A percentile compares a stretch with the other conserved stretches of the same genome.
Evolutionary conservation across 805 yeast species (phyloP).

Genomic region (Ogataea siamensis): DNA sequence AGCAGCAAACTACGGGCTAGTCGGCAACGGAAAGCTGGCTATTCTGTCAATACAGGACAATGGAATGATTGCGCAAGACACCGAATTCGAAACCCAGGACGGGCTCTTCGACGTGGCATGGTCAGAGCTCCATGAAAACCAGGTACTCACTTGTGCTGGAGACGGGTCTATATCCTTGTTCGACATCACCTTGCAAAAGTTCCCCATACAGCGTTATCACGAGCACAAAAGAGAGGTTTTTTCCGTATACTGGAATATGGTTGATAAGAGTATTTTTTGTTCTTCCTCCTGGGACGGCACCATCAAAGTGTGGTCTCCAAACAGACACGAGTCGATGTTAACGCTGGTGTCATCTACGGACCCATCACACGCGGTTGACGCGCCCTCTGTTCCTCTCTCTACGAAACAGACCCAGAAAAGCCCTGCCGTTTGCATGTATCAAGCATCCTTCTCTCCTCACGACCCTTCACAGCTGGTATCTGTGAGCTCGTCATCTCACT

Average conservation of each 20-base stretch:
- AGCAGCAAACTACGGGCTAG: constrained; percentile 89
- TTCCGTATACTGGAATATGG: constrained; percentile 37
- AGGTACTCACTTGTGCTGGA: constrained; percentile 77
- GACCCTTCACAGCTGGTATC: constrained; percentile 66
- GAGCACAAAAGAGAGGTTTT: constrained; percentile 60
- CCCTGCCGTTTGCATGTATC: constrained; percentile 64
- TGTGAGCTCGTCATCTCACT: constrained; percentile 70
- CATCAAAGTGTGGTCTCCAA: constrained; percentile 75
- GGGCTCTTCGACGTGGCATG: constrained; percentile 85
- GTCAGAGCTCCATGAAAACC: constrained; percentile 91
- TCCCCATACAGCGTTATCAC: constrained; percentile 69
- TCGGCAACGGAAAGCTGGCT: constrained; percentile 85
- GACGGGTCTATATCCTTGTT: constrained; percentile 86
- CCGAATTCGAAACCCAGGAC: constrained; percentile 85
- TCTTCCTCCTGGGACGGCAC: constrained; percentile 93
- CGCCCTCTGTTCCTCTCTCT: constrained; percentile 34
- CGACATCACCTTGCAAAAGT: constrained; percentile 64
- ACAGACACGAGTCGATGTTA: constrained; percentile 51
- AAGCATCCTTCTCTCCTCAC: constrained; percentile 82
- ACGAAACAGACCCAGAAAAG: constrained; percentile 34
- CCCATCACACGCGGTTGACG: constrained; percentile 20
- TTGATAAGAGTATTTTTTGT: constrained; percentile 56
- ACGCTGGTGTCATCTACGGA: constrained; percentile 45
- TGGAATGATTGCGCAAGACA: constrained; percentile 58
- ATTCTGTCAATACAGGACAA: constrained; percentile 64